Conservation (phyloP, 1,139 yeast genomes). For the Scheffersomyces segobiensis region DNA sequence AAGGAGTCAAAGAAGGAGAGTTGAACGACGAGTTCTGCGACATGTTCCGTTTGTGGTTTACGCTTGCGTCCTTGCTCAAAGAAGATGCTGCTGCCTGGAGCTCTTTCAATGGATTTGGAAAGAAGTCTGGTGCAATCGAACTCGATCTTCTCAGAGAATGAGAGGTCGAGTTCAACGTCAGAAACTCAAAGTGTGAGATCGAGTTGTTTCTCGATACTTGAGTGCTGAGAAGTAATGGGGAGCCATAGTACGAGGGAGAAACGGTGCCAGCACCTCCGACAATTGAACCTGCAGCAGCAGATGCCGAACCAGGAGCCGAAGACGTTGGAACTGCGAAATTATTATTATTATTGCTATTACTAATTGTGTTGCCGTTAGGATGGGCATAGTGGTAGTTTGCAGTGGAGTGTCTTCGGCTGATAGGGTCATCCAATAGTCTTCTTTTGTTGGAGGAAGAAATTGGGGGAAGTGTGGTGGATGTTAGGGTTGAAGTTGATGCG, state of each 20-base stretch:
- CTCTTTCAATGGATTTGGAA: conserved; percentile 35
- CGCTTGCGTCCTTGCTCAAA: neutral
- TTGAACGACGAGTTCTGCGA: conserved; percentile 36
- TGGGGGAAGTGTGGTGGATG: conserved; percentile 10
- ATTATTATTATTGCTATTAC: too few species aligned
- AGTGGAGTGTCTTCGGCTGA: conserved; percentile 15
- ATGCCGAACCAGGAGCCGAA: conserved; percentile 2
- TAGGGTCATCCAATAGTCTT: conserved; percentile 17
- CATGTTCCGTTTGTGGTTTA: conserved; percentile 25
- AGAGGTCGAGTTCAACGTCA: conserved; percentile 24
- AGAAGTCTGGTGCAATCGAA: conserved; percentile 39
- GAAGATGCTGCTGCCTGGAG: neutral
- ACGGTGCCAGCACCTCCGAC: conserved; percentile 17
- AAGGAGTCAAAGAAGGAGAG: conserved; percentile 30
- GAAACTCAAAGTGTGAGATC: conserved; percentile 35
- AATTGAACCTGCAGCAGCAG: conserved; percentile 2
- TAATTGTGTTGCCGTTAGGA: neutral
- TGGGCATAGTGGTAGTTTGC: conserved; percentile 11
- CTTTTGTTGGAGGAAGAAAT: conserved; percentile 14
- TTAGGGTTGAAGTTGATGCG: conserved; percentile 13
- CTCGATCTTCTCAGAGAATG: conserved; percentile 38
- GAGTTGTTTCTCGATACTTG: conserved; percentile 39
- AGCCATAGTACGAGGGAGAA: conserved; percentile 30
- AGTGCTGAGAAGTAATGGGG: conserved; percentile 31
- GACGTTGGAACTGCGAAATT: neutral